A percentile compares a stretch with the other conserved stretches of the same genome.
These are phyloP conservation scores for Dryas drummondii DNA, from an alignment of 306 rosid genomes.

Conservation along the genomic window DNA sequence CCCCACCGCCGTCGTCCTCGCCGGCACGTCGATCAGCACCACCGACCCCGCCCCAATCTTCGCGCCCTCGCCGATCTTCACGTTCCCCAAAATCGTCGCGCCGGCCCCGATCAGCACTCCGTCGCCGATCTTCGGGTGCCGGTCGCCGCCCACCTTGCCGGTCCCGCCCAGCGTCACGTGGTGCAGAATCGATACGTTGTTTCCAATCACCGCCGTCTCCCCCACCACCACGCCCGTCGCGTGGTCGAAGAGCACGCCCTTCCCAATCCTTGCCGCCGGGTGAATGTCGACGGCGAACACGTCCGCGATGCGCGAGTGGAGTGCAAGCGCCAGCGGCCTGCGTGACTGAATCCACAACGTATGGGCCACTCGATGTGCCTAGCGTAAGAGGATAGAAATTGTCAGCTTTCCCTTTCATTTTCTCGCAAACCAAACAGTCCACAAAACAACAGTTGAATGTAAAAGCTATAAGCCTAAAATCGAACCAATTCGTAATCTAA, in stretches of 20 bases:
- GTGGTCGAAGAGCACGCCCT: constrained; percentile 82
- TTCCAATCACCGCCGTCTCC: constrained; percentile 93
- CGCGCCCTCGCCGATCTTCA: constrained; percentile 85
- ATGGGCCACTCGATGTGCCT: constrained; percentile 92
- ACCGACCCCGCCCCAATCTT: constrained; percentile 94
- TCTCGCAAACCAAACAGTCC: neutral
- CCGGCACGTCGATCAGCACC: constrained; percentile 83
- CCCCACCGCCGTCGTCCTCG: constrained; percentile 71
- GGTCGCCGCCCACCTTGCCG: constrained; percentile 84
- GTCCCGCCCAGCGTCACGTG: constrained; percentile 96
- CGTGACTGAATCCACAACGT: constrained; percentile 76
- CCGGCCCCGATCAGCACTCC: constrained; percentile 97
- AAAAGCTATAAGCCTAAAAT: no score
- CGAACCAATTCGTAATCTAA: no score
- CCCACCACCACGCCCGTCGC: constrained; percentile 95
- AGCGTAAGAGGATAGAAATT: no score
- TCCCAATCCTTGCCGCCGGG: constrained; percentile 85
- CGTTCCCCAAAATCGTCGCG: constrained; percentile 81
- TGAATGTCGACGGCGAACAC: constrained; percentile 94
- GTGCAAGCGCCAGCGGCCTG: constrained; percentile 74
- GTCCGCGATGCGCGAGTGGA: constrained; percentile 76
- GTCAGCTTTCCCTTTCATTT: neutral
- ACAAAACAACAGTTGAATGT: no score
- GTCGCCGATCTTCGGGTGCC: constrained; percentile 92
- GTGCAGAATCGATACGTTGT: constrained; percentile 85